Percentiles rank a stretch among this genome's conserved stretches.
These are phyloP conservation scores for Nidularia sp. DNA, from an alignment of 768 basidiomycete species.

Conservation along the genomic window DNA sequence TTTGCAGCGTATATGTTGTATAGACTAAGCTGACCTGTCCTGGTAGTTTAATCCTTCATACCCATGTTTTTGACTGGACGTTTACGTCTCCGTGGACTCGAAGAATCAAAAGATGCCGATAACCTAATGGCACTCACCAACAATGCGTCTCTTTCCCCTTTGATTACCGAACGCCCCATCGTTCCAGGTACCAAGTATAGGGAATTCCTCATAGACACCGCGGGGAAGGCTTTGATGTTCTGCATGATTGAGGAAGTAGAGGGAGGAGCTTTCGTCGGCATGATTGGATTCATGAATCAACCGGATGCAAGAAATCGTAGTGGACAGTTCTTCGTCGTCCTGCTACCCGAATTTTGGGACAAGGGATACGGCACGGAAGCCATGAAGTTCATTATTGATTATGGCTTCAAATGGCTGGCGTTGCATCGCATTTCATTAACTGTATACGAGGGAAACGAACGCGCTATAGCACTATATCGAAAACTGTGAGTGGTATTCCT, in stretches of 20 bases:
- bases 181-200: conserved; percentile 7
- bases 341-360: not conserved
- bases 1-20: no score
- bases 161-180: conserved; percentile 7
- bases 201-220: conserved; percentile 6
- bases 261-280: not conserved
- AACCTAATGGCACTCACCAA: conserved; percentile 8
- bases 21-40: no score
- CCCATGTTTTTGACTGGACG: conserved; percentile 1
- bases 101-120: conserved; percentile 7
- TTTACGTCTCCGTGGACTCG: conserved; percentile 10
- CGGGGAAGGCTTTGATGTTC: conserved; percentile 11
- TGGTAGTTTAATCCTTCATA: no score
- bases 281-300: not conserved
- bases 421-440: conserved; percentile 13
- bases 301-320: not conserved
- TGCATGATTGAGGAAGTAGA: conserved; percentile 9
- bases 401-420: conserved; percentile 9
- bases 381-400: conserved; percentile 10
- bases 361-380: conserved; percentile 9
- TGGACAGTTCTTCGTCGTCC: not conserved
- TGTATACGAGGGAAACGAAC: conserved; percentile 12
- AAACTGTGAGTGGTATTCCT: conserved; percentile 7
- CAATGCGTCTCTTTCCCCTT: conserved; percentile 7
- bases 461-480: conserved; percentile 9